Evolutionary conservation across 129 eudicot genomes (phyloP).

Genomic region (Silybum marianum): DNA sequence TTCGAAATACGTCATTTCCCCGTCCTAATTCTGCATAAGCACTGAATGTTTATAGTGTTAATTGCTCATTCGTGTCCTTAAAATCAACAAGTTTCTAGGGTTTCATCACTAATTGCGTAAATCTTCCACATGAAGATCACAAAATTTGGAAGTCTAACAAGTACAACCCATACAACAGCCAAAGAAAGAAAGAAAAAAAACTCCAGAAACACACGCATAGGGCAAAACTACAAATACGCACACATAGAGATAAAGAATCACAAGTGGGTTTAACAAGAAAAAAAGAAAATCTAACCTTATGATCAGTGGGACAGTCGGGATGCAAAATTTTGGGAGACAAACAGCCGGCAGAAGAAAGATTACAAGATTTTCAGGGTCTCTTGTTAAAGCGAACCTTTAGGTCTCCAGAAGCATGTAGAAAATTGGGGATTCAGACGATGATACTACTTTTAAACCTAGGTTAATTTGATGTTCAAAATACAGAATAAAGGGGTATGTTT

Average conservation of each 20-base stretch:
- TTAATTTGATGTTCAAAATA: too few relatives aligned
- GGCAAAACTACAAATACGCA: not conserved
- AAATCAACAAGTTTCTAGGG: constrained; percentile 14
- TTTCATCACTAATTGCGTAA: not conserved
- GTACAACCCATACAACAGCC: not conserved
- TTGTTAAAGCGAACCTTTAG: not conserved
- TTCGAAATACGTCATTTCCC: not conserved
- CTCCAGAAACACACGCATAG: not conserved
- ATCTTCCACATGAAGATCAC: not conserved
- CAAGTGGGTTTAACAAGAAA: not conserved
- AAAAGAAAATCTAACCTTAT: constrained; percentile 12
- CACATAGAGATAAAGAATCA: not conserved
- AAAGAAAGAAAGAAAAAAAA: not conserved
- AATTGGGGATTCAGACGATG: not conserved
- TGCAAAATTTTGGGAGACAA: not conserved
- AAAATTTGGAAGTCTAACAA: not conserved
- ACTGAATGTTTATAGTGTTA: constrained; percentile 1
- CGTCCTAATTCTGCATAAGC: not conserved
- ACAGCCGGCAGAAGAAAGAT: not conserved
- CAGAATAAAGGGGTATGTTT: too few relatives aligned
- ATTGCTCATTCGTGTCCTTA: not conserved
- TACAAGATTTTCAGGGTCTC: not conserved
- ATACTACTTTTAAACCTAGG: too few relatives aligned
- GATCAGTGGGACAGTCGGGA: not conserved
- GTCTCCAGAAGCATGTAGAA: not conserved